Conservation (phyloP, 192 early-diverging fungal species). For the Blastocladiella britannica region DNA sequence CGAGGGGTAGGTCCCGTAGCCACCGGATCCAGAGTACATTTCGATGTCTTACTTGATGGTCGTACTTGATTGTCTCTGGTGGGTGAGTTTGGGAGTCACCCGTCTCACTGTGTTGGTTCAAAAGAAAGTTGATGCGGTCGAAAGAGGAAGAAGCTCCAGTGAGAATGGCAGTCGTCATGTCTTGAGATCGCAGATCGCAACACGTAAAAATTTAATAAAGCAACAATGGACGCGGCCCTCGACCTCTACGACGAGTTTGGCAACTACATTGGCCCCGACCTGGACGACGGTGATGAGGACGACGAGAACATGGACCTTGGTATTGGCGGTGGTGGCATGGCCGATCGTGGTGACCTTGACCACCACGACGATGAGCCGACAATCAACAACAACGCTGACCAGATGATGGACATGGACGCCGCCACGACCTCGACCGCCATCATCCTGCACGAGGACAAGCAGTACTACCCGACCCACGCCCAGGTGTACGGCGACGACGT, state of each 20-base stretch:
- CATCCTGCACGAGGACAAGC: constrained; percentile 94
- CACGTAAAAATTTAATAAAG: no score
- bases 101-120: no score
- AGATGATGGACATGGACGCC: constrained; percentile 13
- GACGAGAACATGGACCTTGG: constrained; percentile 9
- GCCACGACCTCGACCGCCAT: constrained; percentile 22
- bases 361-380: not conserved
- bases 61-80: no score
- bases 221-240: no score
- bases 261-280: constrained; percentile 95
- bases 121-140: no score
- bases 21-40: not conserved
- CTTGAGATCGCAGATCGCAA: no score
- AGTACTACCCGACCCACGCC: constrained; percentile 92
- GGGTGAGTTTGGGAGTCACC: no score
- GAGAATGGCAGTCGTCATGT: no score
- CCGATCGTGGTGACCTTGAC: not conserved
- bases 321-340: constrained; percentile 7
- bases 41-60: no score
- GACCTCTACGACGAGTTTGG: constrained; percentile 82
- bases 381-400: not conserved
- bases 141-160: no score
- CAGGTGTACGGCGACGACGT: constrained; percentile 91
- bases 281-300: constrained; percentile 18
- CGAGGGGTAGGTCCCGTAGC: no score